Conservation (phyloP, 75 land plant species). For the Ceratopteris richardii region DNA sequence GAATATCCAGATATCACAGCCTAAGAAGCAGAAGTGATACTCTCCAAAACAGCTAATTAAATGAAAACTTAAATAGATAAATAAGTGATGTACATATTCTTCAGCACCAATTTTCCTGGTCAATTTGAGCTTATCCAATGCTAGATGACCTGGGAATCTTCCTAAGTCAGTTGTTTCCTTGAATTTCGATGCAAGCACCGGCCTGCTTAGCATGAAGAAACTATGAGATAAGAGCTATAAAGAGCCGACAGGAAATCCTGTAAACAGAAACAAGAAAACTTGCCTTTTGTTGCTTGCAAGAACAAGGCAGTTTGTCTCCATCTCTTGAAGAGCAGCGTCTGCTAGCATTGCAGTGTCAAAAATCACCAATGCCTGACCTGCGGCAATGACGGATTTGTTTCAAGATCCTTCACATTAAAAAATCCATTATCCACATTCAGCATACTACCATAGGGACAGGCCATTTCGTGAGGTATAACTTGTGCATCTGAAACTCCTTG, state of each 20-base stretch:
- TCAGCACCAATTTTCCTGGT: background rate
- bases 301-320: background rate
- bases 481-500: background rate
- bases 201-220: background rate
- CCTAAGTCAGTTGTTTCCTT: background rate
- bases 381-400: too few relatives aligned
- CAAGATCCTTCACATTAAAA: too few relatives aligned
- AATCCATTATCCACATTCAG: too few relatives aligned
- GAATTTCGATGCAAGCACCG: background rate
- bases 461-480: background rate
- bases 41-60: too few relatives aligned
- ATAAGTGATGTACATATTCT: background rate
- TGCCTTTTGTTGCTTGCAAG: background rate
- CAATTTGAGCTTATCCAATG: background rate
- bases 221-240: too few relatives aligned
- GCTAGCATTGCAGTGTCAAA: background rate
- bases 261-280: background rate
- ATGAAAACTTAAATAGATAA: too few relatives aligned
- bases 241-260: too few relatives aligned
- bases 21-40: too few relatives aligned
- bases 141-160: background rate
- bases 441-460: background rate
- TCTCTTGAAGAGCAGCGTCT: background rate
- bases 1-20: too few relatives aligned
- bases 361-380: conserved; percentile 1